Conservation (phyloP, 805 yeast genomes). For the Metschnikowia arizonensis region DNA sequence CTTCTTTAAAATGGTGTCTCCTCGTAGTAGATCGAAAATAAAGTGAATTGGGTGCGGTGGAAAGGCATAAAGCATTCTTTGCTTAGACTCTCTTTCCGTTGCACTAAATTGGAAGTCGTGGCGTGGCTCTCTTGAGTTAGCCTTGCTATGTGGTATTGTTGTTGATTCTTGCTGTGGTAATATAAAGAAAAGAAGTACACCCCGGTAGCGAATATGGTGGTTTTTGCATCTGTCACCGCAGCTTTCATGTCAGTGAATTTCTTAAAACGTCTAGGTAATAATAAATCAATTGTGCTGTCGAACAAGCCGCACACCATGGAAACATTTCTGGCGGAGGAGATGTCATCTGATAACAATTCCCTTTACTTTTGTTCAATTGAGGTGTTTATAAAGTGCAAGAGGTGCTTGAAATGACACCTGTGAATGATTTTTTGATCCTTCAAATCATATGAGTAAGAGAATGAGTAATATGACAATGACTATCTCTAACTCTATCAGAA, state of each 20-base stretch:
- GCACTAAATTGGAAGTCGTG: slow-evolving; percentile 21
- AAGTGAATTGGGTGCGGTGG: no score
- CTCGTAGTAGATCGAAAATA: no score
- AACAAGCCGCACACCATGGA: slow-evolving; percentile 38
- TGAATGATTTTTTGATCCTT: no score
- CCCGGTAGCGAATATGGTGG: slow-evolving; percentile 33
- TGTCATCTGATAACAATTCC: slow-evolving; percentile 36
- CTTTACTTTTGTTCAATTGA: no score
- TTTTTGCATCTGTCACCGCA: slow-evolving; percentile 3
- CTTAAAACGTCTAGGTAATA: slow-evolving; percentile 37
- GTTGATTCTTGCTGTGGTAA: slow-evolving; percentile 12
- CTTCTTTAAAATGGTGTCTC: no score
- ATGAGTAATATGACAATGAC: no score
- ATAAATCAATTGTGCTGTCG: slow-evolving; percentile 39
- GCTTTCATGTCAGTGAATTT: slow-evolving; percentile 7
- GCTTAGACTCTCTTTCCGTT: slow-evolving; percentile 12
- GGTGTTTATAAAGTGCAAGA: no score
- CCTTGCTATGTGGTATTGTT: slow-evolving; percentile 25
- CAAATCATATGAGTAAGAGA: no score
- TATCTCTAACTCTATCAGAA: no score
- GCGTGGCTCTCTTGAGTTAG: slow-evolving; percentile 29
- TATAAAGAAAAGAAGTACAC: slow-evolving; percentile 13
- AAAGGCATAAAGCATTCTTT: slow-evolving; percentile 22
- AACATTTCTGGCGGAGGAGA: slow-evolving; percentile 30
- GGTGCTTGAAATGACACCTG: no score